Evolutionary conservation across 148 eudicot genomes (phyloP).

Genomic region (Euryodendron excelsum): DNA sequence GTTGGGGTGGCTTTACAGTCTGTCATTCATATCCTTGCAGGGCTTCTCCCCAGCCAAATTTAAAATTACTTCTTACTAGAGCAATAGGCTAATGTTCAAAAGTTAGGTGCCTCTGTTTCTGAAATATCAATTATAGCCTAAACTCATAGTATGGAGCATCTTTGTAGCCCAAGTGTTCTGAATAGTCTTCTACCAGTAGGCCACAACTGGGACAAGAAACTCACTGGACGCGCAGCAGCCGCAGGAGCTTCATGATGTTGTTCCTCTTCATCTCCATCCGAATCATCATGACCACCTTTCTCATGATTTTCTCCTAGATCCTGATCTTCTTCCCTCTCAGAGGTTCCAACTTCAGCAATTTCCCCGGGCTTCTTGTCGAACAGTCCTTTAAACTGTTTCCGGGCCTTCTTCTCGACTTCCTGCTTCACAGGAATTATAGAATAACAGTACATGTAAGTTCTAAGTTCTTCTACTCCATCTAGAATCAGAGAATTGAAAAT

Average conservation of each 20-base stretch:
- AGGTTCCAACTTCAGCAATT: constrained; percentile 72
- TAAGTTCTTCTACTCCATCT: neutral
- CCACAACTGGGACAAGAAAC: constrained; percentile 47
- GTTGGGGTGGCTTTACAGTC: too few species aligned
- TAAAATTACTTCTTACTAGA: neutral
- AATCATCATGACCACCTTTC: constrained; percentile 27
- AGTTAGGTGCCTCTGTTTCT: neutral
- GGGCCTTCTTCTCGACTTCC: constrained; percentile 73
- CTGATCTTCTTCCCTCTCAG: constrained; percentile 26
- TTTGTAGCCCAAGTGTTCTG: constrained; percentile 2
- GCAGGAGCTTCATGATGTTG: constrained; percentile 28
- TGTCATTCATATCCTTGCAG: neutral
- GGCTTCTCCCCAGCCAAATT: neutral
- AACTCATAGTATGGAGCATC: constrained; percentile 13
- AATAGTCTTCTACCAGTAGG: constrained; percentile 41
- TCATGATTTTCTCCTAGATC: constrained; percentile 15
- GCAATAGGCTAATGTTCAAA: neutral
- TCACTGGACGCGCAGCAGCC: constrained; percentile 26
- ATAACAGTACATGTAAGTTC: neutral
- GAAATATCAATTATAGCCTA: neutral
- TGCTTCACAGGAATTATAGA: constrained; percentile 21
- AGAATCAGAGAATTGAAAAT: neutral
- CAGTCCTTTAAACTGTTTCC: too few species aligned
- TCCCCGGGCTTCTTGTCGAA: constrained; percentile 87
- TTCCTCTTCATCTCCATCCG: constrained; percentile 25